Evolutionary conservation across 352 stramenopile genomes (phyloP), one percentile per base, ranked within the genome.

Genomic region (Globisporangium ultimum): DNA sequence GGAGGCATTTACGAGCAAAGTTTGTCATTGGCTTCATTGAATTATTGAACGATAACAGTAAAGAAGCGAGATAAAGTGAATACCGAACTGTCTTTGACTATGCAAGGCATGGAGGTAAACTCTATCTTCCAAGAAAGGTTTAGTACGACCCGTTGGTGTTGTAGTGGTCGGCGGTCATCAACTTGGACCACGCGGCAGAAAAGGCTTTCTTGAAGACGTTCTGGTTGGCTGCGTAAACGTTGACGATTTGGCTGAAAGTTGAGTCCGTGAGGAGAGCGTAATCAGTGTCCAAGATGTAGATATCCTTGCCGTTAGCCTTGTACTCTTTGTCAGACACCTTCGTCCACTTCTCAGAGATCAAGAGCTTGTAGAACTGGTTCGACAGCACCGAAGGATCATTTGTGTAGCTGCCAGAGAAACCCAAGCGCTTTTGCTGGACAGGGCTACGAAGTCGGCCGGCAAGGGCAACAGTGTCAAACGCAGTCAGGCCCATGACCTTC

Each of bases 381-480:
- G 76, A 94, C 66, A 99, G 91, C 11, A 78, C 82, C 3, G 80
- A 74, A 49, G 77, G 79, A 22, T 84, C 68, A 49, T 71, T 70
- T 13, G 80, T 92, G 88, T 91, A 98, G 17, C 86, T 82, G 11
- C 88, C 89, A 49, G 75, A 82, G 66, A 91, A 87, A 59, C 91
- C 94, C 57, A 73, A 80, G 13, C 66, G 69, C 65, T 96, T 87
- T 3, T 86, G 88, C 70, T 98, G 93, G 66, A 85, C 97, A 6
- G 78, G 69, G 97, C 82, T 56, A 84, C 87, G 77, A 91, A 93
- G 42, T 76, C 96, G 64, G 42, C 93, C 95, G 40, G 91, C 71
- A 1, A 98, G 72, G 32, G 93, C 93, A n/a, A 98, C 96, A 55
- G 97, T 97, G 64, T 98, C 94, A 34, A 81, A 65, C 61, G 96